Conservation (phyloP, 768 basidiomycete species). For the Rickenella mellea region DNA sequence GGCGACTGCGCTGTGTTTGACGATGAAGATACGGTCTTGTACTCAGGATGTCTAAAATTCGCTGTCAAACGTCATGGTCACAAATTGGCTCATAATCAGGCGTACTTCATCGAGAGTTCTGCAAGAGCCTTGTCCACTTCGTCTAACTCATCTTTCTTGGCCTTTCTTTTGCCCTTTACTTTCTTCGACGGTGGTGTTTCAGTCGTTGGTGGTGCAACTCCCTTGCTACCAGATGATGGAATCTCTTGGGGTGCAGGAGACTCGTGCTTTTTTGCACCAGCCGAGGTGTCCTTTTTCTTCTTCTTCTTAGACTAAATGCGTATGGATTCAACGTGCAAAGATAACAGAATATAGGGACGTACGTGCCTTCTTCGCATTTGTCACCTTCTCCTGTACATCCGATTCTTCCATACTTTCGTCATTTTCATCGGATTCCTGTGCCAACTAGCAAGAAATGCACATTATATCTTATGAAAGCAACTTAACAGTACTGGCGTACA, state of each 20-base stretch:
- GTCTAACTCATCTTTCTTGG: conserved; percentile 49
- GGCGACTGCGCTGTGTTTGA: conserved; percentile 19
- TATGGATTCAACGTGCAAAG: background rate
- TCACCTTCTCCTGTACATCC: background rate
- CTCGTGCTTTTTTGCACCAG: too few relatives aligned
- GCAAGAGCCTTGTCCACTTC: conserved; percentile 81
- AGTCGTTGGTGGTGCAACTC: background rate
- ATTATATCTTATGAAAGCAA: background rate
- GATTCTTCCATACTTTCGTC: background rate
- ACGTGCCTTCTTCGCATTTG: background rate
- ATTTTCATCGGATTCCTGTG: background rate
- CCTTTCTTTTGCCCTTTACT: conserved; percentile 54
- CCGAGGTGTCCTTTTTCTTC: conserved; percentile 14
- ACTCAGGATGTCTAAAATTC: conserved; percentile 39
- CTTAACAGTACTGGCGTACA: conserved; percentile 5
- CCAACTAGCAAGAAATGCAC: background rate
- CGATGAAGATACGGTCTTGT: conserved; percentile 28
- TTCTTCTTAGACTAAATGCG: conserved; percentile 21
- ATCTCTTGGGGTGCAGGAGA: too few relatives aligned
- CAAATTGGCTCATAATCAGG: background rate
- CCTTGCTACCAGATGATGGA: background rate
- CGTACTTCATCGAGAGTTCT: conserved; percentile 73
- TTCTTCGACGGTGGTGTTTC: conserved; percentile 46
- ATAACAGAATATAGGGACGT: background rate
- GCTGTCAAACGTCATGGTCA: background rate